These are phyloP conservation scores for Gaeumannomyces sp. DNA, from an alignment of 2,329 filamentous ascomycete species.

Conservation along the genomic window DNA sequence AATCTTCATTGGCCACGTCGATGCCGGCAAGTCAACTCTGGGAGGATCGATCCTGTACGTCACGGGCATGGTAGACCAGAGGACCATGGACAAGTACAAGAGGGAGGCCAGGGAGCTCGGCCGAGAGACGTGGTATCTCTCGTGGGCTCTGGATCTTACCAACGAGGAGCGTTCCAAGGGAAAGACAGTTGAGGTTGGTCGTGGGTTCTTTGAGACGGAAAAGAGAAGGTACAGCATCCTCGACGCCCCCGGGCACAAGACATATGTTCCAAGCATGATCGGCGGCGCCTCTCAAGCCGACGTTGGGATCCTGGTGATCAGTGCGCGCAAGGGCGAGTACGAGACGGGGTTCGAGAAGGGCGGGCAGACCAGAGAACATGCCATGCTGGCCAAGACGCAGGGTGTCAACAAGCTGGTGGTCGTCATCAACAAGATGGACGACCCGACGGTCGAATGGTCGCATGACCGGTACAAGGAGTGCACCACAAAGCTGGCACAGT, in stretches of 20 bases:
- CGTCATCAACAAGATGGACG: constrained; percentile 99
- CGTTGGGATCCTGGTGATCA: constrained; percentile 92
- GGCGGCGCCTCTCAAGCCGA: constrained; percentile 90
- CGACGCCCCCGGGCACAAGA: constrained; percentile 96
- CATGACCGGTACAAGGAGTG: constrained; percentile 91
- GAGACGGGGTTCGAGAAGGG: constrained; percentile 97
- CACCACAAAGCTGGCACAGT: constrained; percentile 76
- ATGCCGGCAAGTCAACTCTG: constrained; percentile 94
- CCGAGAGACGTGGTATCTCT: constrained; percentile 97
- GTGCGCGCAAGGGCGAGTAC: constrained; percentile 94
- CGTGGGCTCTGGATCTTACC: constrained; percentile 95
- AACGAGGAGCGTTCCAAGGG: constrained; percentile 95
- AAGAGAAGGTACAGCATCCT: constrained; percentile 95
- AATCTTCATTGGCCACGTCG: constrained; percentile 93
- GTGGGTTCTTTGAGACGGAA: constrained; percentile 94
- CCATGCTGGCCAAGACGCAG: constrained; percentile 95
- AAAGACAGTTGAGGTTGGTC: constrained; percentile 95
- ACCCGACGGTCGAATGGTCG: constrained; percentile 92
- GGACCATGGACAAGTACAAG: constrained; percentile 98
- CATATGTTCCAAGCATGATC: constrained; percentile 97
- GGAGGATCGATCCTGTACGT: constrained; percentile 89
- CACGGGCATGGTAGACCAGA: constrained; percentile 98
- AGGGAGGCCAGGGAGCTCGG: constrained; percentile 92
- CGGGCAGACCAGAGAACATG: constrained; percentile 86
- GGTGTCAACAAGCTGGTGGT: constrained; percentile 96